These are phyloP conservation scores for Alternaria viburni DNA, from an alignment of 2,329 filamentous ascomycete genomes.

Conservation along the genomic window DNA sequence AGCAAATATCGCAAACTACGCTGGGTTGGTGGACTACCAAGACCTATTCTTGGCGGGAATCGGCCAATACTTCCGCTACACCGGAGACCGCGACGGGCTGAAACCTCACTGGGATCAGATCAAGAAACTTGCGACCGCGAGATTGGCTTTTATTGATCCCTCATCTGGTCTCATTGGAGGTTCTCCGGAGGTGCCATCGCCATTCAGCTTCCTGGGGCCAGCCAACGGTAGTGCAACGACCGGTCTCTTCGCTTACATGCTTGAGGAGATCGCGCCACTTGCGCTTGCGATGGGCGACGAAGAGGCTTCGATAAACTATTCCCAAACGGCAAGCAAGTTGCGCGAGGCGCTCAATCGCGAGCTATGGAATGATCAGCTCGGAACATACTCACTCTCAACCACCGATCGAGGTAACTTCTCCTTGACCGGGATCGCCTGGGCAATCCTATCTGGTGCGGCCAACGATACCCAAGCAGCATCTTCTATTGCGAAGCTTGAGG, in stretches of 20 bases:
- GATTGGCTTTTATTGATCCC: neutral
- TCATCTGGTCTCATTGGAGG: neutral
- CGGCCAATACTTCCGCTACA: constrained; percentile 1
- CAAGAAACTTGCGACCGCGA: neutral
- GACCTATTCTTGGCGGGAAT: neutral
- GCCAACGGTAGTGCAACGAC: neutral
- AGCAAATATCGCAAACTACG: neutral
- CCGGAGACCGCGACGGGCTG: neutral
- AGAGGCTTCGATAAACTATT: neutral
- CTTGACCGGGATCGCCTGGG: constrained; percentile 41
- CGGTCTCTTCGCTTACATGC: neutral
- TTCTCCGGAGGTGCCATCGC: neutral
- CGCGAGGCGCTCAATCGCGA: constrained; percentile 3
- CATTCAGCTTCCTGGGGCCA: neutral
- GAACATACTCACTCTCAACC: constrained; percentile 41
- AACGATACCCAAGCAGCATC: constrained; percentile 37
- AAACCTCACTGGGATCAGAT: neutral
- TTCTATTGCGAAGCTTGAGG: constrained; percentile 37
- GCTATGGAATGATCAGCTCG: constrained; percentile 43
- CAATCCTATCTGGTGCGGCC: constrained; percentile 44
- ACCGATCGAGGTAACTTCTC: constrained; percentile 39
- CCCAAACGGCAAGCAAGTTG: neutral
- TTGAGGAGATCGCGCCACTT: neutral
- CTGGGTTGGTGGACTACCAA: constrained; percentile 1
- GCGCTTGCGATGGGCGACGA: neutral